phyloP scores from a whole-genome alignment of 768 basidiomycete genomes.

The Omphalotus guepiniiformis region DNA sequence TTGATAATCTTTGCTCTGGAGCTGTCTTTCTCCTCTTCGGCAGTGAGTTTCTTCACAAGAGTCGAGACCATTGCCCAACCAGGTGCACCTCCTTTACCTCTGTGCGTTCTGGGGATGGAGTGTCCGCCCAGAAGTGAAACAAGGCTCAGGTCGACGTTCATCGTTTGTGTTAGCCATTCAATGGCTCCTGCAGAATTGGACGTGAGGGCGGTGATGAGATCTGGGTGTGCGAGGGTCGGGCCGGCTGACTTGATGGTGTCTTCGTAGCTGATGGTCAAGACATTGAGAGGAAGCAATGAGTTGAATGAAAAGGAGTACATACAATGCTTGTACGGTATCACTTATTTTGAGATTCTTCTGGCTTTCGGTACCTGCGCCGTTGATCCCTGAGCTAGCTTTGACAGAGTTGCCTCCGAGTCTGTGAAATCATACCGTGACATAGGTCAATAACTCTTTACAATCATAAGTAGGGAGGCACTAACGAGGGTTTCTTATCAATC shows the following conservation, averaged over 20 bases:
- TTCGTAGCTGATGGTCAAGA: constrained; percentile 8
- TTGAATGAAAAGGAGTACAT: background rate
- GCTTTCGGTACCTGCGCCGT: constrained; percentile 20
- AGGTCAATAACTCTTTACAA: background rate
- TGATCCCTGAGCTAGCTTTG: constrained; percentile 27
- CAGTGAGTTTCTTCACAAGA: constrained; percentile 19
- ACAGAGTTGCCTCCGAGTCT: constrained; percentile 12
- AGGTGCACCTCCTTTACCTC: constrained; percentile 17
- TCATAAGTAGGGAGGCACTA: background rate
- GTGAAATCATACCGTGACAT: too few relatives aligned
- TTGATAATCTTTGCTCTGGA: constrained; percentile 17
- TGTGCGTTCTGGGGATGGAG: constrained; percentile 1
- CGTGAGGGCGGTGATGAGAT: constrained; percentile 22
- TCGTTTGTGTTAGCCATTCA: constrained; percentile 18
- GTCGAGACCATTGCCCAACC: constrained; percentile 24
- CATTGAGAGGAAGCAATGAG: background rate
- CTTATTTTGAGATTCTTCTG: constrained; percentile 16
- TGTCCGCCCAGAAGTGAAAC: constrained; percentile 14
- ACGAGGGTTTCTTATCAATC: constrained; percentile 43
- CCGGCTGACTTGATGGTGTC: constrained; percentile 21
- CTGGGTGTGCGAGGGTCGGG: constrained; percentile 15
- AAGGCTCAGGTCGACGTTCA: constrained; percentile 22
- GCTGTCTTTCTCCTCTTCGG: background rate
- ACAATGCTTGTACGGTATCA: constrained; percentile 19
- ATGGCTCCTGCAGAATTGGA: constrained; percentile 21